Conservation (phyloP, 2,329 filamentous ascomycete species). For the Fusarium sp. region DNA sequence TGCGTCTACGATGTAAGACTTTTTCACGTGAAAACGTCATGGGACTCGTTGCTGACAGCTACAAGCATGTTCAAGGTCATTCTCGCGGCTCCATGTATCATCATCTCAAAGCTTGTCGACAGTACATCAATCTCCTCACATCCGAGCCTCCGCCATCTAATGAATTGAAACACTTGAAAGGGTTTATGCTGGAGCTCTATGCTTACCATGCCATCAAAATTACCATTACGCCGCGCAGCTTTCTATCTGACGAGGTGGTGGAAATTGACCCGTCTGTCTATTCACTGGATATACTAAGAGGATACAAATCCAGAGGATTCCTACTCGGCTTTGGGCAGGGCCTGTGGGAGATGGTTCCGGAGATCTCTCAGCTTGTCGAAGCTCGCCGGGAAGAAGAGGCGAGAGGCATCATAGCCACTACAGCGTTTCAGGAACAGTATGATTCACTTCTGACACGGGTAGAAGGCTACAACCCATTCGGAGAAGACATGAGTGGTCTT, state of each 20-base stretch:
- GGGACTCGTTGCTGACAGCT: background rate
- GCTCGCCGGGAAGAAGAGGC: background rate
- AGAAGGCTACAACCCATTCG: background rate
- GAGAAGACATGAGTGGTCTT: background rate
- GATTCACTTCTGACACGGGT: background rate
- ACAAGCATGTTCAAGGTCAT: background rate
- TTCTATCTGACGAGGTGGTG: background rate
- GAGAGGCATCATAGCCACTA: accelerated
- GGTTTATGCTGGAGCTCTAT: slow-evolving; percentile 2
- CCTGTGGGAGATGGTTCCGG: background rate
- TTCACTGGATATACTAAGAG: background rate
- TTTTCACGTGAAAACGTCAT: accelerated
- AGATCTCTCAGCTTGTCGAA: slow-evolving; percentile 4
- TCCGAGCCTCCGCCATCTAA: background rate
- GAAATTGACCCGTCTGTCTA: background rate
- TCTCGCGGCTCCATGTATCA: background rate
- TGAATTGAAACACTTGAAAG: background rate
- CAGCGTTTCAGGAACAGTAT: background rate
- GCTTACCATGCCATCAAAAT: background rate
- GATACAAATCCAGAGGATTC: background rate
- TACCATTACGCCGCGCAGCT: background rate
- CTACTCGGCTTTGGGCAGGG: background rate
- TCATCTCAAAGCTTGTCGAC: slow-evolving; percentile 2
- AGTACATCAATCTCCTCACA: background rate
- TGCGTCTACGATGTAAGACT: slow-evolving; percentile 7